A percentile compares a stretch with the other conserved stretches of the same genome.
Evolutionary conservation across 345 rosid genomes (phyloP).

Genomic region (Linum lewisii): DNA sequence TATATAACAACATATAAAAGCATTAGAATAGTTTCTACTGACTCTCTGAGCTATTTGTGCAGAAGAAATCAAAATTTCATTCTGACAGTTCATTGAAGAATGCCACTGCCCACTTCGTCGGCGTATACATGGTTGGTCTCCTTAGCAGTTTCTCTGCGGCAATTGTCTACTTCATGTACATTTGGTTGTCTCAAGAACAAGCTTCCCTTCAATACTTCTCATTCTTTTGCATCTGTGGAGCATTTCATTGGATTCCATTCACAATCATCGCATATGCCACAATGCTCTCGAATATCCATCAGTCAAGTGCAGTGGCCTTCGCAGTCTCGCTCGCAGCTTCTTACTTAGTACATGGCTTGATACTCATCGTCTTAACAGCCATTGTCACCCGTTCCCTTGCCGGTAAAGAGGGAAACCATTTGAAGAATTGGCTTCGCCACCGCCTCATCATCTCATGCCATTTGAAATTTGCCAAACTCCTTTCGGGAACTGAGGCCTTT

Average conservation of each 20-base stretch:
- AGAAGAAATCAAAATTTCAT: constrained; percentile 18
- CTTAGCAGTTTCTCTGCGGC: constrained; percentile 52
- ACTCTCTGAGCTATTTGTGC: constrained; percentile 9
- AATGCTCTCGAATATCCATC: constrained; percentile 22
- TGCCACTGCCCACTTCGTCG: constrained; percentile 32
- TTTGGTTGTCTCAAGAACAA: constrained; percentile 22
- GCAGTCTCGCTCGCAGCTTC: constrained; percentile 26
- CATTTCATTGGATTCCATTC: constrained; percentile 58
- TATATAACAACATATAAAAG: too few relatives aligned
- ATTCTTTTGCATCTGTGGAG: constrained; percentile 43
- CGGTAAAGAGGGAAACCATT: constrained; percentile 16
- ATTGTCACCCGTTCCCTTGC: constrained; percentile 25
- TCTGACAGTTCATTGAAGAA: constrained; percentile 10
- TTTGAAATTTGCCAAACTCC: constrained; percentile 48
- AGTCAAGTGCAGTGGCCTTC: constrained; percentile 25
- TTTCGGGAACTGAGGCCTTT: constrained; percentile 59
- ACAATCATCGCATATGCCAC: constrained; percentile 31
- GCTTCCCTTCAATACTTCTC: constrained; percentile 34
- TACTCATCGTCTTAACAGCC: constrained; percentile 43
- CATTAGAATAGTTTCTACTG: neutral
- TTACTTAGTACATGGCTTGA: constrained; percentile 42
- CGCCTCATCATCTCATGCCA: constrained; percentile 48
- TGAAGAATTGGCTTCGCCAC: constrained; percentile 38
- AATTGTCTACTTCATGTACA: constrained; percentile 31
- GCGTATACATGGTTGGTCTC: constrained; percentile 45